These are phyloP conservation scores for Stephania cephalantha DNA, from an alignment of 164 flowering plant genomes.

Conservation along the genomic window DNA sequence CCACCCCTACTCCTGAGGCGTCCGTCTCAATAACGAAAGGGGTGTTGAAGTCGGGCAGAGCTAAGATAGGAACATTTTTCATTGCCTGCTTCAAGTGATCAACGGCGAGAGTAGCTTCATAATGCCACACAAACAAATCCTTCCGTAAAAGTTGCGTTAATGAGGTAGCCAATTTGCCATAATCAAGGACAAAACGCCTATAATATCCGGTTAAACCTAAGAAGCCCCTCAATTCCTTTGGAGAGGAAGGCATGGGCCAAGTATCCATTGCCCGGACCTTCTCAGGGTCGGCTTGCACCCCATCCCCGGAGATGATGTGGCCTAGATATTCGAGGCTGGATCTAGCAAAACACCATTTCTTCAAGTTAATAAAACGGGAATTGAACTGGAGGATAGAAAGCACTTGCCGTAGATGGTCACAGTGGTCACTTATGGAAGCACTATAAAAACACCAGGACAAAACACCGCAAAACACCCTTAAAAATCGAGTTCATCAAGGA, in stretches of 20 bases:
- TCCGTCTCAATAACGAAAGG: conserved; percentile 6
- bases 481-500: no score
- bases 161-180: background rate
- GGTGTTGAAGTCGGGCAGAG: conserved; percentile 7
- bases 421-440: background rate
- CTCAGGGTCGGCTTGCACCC: background rate
- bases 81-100: conserved; percentile 1
- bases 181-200: background rate
- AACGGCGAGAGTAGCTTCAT: background rate
- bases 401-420: background rate
- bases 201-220: background rate
- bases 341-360: background rate
- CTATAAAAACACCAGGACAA: background rate
- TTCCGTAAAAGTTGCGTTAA: conserved; percentile 10
- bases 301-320: background rate
- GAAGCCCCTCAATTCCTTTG: background rate
- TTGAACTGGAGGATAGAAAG: background rate
- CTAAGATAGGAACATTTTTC: background rate
- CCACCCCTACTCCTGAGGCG: background rate
- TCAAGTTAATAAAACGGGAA: background rate
- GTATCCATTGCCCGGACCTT: background rate
- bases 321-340: background rate
- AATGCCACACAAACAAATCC: background rate
- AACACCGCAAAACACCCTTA: background rate
- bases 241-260: background rate